Base-by-base conservation (phyloP, 2,329 filamentous ascomycete species). In the Spiromastix sp. region DNA sequence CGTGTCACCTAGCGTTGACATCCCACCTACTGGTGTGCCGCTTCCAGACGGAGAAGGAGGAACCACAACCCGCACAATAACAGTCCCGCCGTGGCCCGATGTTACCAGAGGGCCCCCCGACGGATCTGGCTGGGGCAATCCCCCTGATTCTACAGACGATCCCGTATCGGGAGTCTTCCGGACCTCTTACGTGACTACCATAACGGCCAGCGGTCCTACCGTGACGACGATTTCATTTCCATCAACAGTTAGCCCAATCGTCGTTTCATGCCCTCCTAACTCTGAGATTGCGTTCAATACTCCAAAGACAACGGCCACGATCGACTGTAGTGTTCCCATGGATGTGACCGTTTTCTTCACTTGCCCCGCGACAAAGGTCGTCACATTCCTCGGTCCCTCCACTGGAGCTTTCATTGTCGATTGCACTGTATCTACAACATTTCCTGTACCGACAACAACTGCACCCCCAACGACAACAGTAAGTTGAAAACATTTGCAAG, bases 71-170 rank as follows among this genome's bases (percentile, higher is more conserved):
- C 32, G 32, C 15, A 27, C 4, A 18, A 6, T 34, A 12, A 34
- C 32, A 27, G 13, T 27, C 26, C 32, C 32, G 22, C 32, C 32
- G 19, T 34, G 32, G 32, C 32, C 32, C 16, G 31, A 4, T 33
- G 20, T 33, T 24, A 33, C 31, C 31, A 25, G 20, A 33, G 20
- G 31, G 12, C 31, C 31, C n/a, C 22, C 22, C n/a, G n/a, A n/a
- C 22, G 22, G 22, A 25, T 22, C 31, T 4, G 17, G 31, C n/a
- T 22, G 31, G 31, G 20, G 4, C 12, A 17, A 33, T 25, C 31
- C 31, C 17, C 5, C 22, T 33, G n/a, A 18, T 4, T 32, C 30
- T 21, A 33, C 31, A 24, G 31, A 33, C 10, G 31, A 9, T 12
- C 18, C 11, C 1, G 26, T 9, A 7, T 10, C 18, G 18, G 31